Percentiles rank a stretch among this genome's conserved stretches.
Conservation (phyloP, 78 protist species). For the Cavenderia fasciculata region DNA sequence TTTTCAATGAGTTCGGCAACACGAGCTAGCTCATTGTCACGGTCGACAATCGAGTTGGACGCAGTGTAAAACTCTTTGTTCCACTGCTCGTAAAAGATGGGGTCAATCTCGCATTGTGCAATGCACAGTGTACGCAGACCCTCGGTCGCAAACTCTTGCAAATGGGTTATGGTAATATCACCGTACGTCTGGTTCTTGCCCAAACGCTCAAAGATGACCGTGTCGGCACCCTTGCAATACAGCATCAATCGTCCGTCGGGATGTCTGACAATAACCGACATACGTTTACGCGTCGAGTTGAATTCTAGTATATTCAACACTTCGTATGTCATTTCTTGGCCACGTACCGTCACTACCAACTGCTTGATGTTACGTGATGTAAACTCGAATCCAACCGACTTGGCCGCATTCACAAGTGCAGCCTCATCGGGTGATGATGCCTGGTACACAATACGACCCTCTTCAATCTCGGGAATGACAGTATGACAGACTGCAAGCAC, state of each 20-base stretch:
- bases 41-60: neutral
- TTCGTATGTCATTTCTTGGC: conserved; percentile 4
- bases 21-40: conserved; percentile 80
- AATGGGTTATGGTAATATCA: conserved; percentile 25
- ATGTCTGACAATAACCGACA: conserved; percentile 78
- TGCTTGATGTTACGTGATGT: neutral
- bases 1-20: conserved; percentile 84
- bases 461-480: conserved; percentile 50
- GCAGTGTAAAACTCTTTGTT: conserved; percentile 62
- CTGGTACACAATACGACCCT: conserved; percentile 68
- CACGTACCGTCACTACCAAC: neutral
- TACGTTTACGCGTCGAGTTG: conserved; percentile 81
- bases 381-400: conserved; percentile 26
- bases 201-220: conserved; percentile 45
- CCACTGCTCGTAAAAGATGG: conserved; percentile 73
- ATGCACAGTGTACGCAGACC: conserved; percentile 93
- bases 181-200: conserved; percentile 26
- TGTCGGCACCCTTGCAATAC: conserved; percentile 92
- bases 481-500: conserved; percentile 85
- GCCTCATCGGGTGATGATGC: conserved; percentile 96
- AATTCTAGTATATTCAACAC: conserved; percentile 75
- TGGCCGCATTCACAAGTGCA: conserved; percentile 86
- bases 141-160: conserved; percentile 80
- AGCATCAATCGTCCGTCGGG: conserved; percentile 30
- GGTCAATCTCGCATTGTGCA: conserved; percentile 69